These are phyloP conservation scores for Fomitopsis betulina DNA, from an alignment of 1,284 basidiomycete species.

Conservation along the genomic window DNA sequence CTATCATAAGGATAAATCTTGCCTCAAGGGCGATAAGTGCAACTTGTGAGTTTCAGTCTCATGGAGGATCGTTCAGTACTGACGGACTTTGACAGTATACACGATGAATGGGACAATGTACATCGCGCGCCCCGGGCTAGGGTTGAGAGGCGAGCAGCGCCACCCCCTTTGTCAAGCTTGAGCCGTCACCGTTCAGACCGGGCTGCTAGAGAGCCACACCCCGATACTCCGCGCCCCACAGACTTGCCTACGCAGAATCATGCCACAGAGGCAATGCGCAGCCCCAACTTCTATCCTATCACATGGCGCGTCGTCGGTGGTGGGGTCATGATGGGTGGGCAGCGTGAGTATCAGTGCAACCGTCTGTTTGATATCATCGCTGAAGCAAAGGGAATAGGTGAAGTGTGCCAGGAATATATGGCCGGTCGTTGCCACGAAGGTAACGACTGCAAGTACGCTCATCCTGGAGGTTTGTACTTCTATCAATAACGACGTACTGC, in stretches of 20 bases:
- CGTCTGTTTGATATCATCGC: neutral
- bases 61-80: neutral
- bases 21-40: slow-evolving; percentile 57
- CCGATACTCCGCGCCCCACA: slow-evolving; percentile 4
- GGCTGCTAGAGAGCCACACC: neutral
- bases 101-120: slow-evolving; percentile 6
- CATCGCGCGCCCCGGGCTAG: neutral
- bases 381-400: slow-evolving; percentile 23
- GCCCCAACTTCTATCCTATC: slow-evolving; percentile 43
- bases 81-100: neutral
- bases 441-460: slow-evolving; percentile 34
- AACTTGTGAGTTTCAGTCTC: slow-evolving; percentile 51
- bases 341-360: slow-evolving; percentile 23
- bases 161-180: neutral
- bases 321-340: slow-evolving; percentile 45
- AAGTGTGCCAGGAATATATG: slow-evolving; percentile 31
- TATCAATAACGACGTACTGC: neutral
- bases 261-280: slow-evolving; percentile 29
- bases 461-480: slow-evolving; percentile 24
- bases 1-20: slow-evolving; percentile 41
- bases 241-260: slow-evolving; percentile 17
- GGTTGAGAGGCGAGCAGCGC: neutral
- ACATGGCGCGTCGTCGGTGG: slow-evolving; percentile 46
- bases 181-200: neutral
- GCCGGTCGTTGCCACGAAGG: slow-evolving; percentile 34